These are phyloP conservation scores for Zalerion maritima DNA, from an alignment of 495 filamentous ascomycete genomes.

Conservation along the genomic window DNA sequence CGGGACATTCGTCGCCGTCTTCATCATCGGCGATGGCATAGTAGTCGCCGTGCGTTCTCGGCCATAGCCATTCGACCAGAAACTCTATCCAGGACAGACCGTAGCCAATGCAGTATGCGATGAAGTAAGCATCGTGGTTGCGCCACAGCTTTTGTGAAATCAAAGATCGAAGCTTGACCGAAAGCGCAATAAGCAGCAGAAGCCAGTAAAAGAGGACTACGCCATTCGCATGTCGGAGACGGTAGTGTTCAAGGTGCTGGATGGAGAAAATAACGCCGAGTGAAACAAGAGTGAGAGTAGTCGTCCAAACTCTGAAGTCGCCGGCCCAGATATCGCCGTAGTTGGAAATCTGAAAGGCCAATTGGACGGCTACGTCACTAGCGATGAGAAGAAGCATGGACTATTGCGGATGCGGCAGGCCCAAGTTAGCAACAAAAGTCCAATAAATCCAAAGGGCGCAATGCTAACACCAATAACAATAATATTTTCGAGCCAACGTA, in stretches of 20 bases:
- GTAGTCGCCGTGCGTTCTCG: constrained; percentile 76
- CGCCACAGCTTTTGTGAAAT: constrained; percentile 59
- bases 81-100: constrained; percentile 65
- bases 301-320: constrained; percentile 88
- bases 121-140: constrained; percentile 57
- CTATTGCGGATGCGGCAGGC: too few species aligned
- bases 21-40: constrained; percentile 63
- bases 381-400: constrained; percentile 54
- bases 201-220: constrained; percentile 96
- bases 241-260: constrained; percentile 84
- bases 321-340: constrained; percentile 54
- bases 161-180: constrained; percentile 78
- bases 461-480: neutral
- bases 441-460: neutral
- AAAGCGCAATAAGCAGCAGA: constrained; percentile 65
- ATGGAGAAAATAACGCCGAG: constrained; percentile 67
- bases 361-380: constrained; percentile 52
- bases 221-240: constrained; percentile 79
- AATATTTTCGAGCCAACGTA: constrained; percentile 24
- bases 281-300: constrained; percentile 61
- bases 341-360: constrained; percentile 59
- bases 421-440: constrained; percentile 11
- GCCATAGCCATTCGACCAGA: constrained; percentile 73
- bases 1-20: constrained; percentile 73
- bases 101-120: constrained; percentile 58